Conservation (phyloP, 257 asterid species). For the Misopates orontium region DNA sequence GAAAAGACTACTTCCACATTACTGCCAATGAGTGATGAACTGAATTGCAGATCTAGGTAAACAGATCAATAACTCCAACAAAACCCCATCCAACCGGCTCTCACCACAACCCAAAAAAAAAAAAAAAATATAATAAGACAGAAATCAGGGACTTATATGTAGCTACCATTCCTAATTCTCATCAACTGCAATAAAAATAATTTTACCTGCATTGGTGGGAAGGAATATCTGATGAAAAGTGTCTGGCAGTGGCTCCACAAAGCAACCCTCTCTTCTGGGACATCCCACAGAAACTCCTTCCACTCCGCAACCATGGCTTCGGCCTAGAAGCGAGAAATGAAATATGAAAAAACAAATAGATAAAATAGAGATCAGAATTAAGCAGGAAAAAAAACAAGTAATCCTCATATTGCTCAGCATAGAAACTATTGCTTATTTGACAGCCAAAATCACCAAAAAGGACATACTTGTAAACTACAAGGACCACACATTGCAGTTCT, state of each 20-base stretch:
- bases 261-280: constrained; percentile 96
- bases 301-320: constrained; percentile 98
- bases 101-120: constrained; percentile 25
- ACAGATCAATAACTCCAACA: constrained; percentile 16
- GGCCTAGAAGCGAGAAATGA: constrained; percentile 62
- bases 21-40: constrained; percentile 10
- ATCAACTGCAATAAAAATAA: constrained; percentile 25
- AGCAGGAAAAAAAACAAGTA: constrained; percentile 17
- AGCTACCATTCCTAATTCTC: no score
- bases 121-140: background rate
- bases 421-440: constrained; percentile 16
- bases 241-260: constrained; percentile 98
- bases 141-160: no score
- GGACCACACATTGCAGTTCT: background rate
- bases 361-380: background rate
- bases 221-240: constrained; percentile 80
- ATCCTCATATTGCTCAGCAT: constrained; percentile 5
- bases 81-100: background rate
- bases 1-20: background rate
- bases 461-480: constrained; percentile 12
- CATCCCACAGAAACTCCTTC: constrained; percentile 99
- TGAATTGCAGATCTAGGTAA: constrained; percentile 23
- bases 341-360: constrained; percentile 25
- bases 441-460: constrained; percentile 1
- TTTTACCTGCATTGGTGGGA: constrained; percentile 81